Evolutionary conservation across 441 rosid species (phyloP), one percentile per base, ranked within the genome.

Genomic region (Breynia disticha): DNA sequence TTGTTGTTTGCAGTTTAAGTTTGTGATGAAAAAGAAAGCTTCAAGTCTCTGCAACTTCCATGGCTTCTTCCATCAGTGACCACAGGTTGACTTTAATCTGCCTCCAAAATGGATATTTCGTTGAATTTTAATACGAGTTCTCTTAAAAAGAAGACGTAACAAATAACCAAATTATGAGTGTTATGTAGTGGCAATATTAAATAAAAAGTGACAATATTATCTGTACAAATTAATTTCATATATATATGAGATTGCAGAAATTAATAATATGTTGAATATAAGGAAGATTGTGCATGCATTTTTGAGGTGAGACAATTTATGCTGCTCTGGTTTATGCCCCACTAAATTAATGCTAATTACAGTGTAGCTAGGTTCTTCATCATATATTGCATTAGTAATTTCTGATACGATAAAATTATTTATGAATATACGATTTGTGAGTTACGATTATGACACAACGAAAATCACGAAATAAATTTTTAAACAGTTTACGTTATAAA

Each of bases 31-130:
- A 54, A 21, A 22, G 55, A 57, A 58, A 61, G 51, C 22, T 48
- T 18, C 49, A 62, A 46, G 12, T 7, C 12, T 17, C n/a, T 44
- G 76, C 68, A 71, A 57, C 74, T 67, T 68, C 60, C 69, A 50
- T 43, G 72, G 61, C 19, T 35, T 51, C 57, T 63, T 50, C 35
- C 62, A 16, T 5, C 2, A 46, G 8, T 17, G 64, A 47, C 68
- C 69, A 15, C 57, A 16, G 48, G 70, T 68, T 67, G 68, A 74
- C 73, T 57, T 19, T 17, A 41, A 49, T 17, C 39, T 44, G 19
- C 61, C 16, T 54, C 7, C 1, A 41, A 4, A 4, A 1, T 4
- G 14, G 19, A 12, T 16, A 42, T 0, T 28, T 51, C 45, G 41
- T 49, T 52, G 16, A 63, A 59, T 60, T 42, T 17, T 50, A 53